Evolutionary conservation across 176 grass and related monocot species (phyloP).

Genomic region (Elymus sibiricus): DNA sequence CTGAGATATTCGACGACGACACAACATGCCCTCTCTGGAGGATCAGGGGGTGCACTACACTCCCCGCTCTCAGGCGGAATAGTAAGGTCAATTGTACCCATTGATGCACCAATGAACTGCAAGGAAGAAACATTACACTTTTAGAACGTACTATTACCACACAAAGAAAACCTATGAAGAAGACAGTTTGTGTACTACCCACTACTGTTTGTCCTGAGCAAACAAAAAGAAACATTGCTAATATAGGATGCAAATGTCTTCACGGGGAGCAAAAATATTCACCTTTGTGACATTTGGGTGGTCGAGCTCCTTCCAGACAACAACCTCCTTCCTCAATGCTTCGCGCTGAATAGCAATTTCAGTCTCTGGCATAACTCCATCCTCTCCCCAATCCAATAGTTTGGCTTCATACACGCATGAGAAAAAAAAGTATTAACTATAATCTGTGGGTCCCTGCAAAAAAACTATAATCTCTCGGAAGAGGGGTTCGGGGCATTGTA

Average conservation of each 20-base stretch:
- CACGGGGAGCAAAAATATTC: neutral
- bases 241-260: neutral
- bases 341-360: constrained; percentile 46
- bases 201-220: neutral
- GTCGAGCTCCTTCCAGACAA: constrained; percentile 70
- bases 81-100: constrained; percentile 48
- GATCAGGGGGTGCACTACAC: neutral
- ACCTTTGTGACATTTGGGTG: constrained; percentile 83
- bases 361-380: constrained; percentile 46
- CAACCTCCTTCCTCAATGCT: constrained; percentile 65
- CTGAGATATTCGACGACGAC: constrained; percentile 53
- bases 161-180: neutral
- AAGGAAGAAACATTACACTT: neutral
- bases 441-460: neutral
- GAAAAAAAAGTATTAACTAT: neutral
- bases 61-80: constrained; percentile 35
- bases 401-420: constrained; percentile 41
- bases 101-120: constrained; percentile 69
- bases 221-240: neutral
- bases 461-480: neutral
- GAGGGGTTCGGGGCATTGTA: neutral
- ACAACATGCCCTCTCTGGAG: constrained; percentile 41
- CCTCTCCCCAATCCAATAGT: constrained; percentile 77
- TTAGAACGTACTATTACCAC: neutral
- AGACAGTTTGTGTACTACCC: neutral